Evolutionary conservation across 495 filamentous ascomycete genomes (phyloP), one percentile per base, ranked within the genome.

Genomic region (Hypoxylon fragiforme): DNA sequence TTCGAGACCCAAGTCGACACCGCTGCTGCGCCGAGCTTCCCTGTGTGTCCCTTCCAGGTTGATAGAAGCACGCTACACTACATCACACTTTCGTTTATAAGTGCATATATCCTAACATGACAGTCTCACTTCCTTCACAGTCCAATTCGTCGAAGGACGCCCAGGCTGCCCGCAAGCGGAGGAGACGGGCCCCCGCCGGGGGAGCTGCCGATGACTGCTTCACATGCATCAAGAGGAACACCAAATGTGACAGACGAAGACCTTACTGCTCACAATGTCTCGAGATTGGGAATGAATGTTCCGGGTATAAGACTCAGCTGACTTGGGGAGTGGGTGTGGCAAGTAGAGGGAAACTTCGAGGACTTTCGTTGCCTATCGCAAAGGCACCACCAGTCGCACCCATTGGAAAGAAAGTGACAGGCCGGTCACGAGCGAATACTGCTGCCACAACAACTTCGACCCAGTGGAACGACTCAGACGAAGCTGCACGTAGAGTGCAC

Each of bases 281-380:
- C 41, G 91, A 96, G 47, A 75, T 86, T 51, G 89, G 91, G 48
- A 92, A 90, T 66, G 91, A 95, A 69, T 98, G 94, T 76, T 91
- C 89, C 35, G 94, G 94, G 54, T 98, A 98, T 77, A 94, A 95
- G 74, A 97, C 94, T 15, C 90, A 91, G 39, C 81, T 98, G 75
- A 98, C 94, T 28, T 98, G 94, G 94, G 94, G 92, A 9, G 88
- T 98, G 28, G 94, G 94, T 18, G 94, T 98, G 56, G 94, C 94
- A 31, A 97, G 92, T 68, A 85, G 94, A 58, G 94, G 94, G 53
- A 98, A 98, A 76, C 82, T 98, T 50, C 82, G 94, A 42, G 94
- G 94, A 12, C 71, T 96, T 51, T 88, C 91, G 35, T 75, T 95
- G 16, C 94, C 94, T 14, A 85, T 98, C 50, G 84, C 86, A 7